Base-by-base conservation (phyloP, 23 red algal genomes). In the Pyropia haitanensis region DNA sequence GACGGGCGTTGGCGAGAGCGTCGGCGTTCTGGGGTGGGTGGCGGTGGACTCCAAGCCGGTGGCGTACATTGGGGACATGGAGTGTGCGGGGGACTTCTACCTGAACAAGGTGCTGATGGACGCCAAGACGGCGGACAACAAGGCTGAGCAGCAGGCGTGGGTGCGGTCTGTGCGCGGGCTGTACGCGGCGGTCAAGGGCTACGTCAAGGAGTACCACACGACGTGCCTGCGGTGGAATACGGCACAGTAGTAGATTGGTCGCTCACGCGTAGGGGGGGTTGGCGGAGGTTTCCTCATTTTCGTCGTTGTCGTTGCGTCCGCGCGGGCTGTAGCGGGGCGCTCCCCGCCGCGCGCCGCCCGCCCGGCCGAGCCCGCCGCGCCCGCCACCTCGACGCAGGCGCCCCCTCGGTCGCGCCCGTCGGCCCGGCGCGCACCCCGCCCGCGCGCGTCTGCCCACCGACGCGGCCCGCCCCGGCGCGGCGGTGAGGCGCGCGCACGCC, bases 121-220 rank as follows among this genome's bases (percentile, higher is more conserved):
- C 18, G 72, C 71, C 15, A 90, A 82, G 64, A 90, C 65, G 28
- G 65, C 75, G n/a, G 75, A 75, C 23, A 73, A 90, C 7, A 64
- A 69, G 54, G 56, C 68, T 1, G 53, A 51, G 3, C 86, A 90
- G 52, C 61, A 77, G 16, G 21, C 32, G 28, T 90, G 77, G 77
- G 66, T 77, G 5, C 44, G 27, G 49, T 50, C 65, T 8, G 62
- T 90, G 63, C 57, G 77, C 39, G 28, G 61, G 19, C 51, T 90
- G 56, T 90, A 62, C 49, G 63, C 30, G 21, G 76, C 74, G 14
- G 71, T 90, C 3, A 90, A 90, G 39, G 63, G 50, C n/a, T 90
- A 90, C 28, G 76, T 90, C 14, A 90, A 90, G 68, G 76, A 80
- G 52, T 70, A 81, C 60, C 86, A 90, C 51, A 90, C 86, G 21